Evolutionary conservation across 495 filamentous ascomycete species (phyloP), one percentile per base, ranked within the genome.

Genomic region (Aspergillus hancockii): DNA sequence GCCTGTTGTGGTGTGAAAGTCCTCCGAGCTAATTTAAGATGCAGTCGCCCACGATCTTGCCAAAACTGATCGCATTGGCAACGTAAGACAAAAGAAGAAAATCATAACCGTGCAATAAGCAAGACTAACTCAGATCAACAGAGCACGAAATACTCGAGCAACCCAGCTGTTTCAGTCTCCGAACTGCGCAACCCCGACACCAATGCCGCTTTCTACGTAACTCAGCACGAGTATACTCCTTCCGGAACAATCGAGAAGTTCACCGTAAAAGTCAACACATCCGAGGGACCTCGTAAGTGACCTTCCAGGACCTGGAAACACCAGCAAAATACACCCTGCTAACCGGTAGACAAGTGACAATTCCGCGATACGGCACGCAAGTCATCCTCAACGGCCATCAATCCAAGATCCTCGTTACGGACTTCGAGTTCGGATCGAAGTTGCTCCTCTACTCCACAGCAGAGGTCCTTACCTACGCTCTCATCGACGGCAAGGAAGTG

Each of bases 361-460:
- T 83, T 30, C 79, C 75, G 5, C 62, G 64, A 52, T 63, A 73
- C 38, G 74, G 71, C 19, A 67, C 71, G 8, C 60, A 65, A 3
- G 73, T 84, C 51, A 65, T 75, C 8, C 73, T 87, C 18, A 84
- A 84, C 63, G 84, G 84, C 4, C 78, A 83, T 22, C 80, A 85
- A 54, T 78, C 82, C 12, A 86, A 87, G 70, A 85, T 87, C 38
- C 53, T 85, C 22, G 79, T 84, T 5, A 86, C 83, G 0, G 84
- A 86, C 60, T 86, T 84, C 59, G 65, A 54, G 3, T 76, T 86
- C 32, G 83, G 79, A 1, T 64, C 68, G 9, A 65, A 79, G 45
- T 82, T 65, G 14, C 64, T 87, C 9, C 71, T 85, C 1, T 87
- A 87, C 63, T 85, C 83, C 2, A 86, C 84, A 5, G 82, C 83